Percentiles rank a stretch among this genome's conserved stretches.
These are phyloP conservation scores for Globisporangium paddicum DNA, from an alignment of 352 stramenopile species.

Conservation along the genomic window DNA sequence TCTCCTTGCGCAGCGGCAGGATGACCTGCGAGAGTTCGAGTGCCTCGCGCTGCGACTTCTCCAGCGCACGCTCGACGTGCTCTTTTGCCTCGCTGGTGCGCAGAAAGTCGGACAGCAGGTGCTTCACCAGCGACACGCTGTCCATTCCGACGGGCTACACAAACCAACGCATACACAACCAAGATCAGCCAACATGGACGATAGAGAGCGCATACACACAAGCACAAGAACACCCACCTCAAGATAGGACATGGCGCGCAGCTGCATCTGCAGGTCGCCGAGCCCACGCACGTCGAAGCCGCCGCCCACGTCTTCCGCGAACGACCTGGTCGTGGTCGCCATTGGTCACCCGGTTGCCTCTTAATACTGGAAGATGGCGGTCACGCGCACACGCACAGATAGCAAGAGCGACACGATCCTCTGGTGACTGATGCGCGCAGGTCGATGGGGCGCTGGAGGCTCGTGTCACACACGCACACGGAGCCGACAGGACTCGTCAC, in stretches of 20 bases:
- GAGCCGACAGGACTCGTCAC: neutral
- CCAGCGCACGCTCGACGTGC: constrained; percentile 34
- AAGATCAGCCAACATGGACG: neutral
- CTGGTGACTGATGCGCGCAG: neutral
- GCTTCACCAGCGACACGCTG: constrained; percentile 49
- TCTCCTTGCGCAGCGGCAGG: constrained; percentile 72
- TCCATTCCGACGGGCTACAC: constrained; percentile 50
- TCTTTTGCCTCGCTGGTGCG: constrained; percentile 23
- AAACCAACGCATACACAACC: neutral
- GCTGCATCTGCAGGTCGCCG: constrained; percentile 48
- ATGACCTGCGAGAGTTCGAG: constrained; percentile 67
- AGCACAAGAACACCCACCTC: constrained; percentile 23
- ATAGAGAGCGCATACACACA: neutral
- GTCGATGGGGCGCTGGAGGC: neutral
- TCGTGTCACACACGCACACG: neutral
- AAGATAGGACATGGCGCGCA: constrained; percentile 53
- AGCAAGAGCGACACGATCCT: neutral
- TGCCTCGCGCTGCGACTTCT: constrained; percentile 50
- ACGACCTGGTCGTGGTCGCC: constrained; percentile 28
- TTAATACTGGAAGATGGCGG: neutral
- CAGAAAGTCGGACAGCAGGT: constrained; percentile 54
- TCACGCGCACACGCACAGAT: neutral
- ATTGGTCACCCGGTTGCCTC: neutral
- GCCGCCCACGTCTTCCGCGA: constrained; percentile 26
- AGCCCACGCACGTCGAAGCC: constrained; percentile 41